Evolutionary conservation across 2,329 filamentous ascomycete genomes (phyloP).

Genomic region (Xylariaceae sp.): DNA sequence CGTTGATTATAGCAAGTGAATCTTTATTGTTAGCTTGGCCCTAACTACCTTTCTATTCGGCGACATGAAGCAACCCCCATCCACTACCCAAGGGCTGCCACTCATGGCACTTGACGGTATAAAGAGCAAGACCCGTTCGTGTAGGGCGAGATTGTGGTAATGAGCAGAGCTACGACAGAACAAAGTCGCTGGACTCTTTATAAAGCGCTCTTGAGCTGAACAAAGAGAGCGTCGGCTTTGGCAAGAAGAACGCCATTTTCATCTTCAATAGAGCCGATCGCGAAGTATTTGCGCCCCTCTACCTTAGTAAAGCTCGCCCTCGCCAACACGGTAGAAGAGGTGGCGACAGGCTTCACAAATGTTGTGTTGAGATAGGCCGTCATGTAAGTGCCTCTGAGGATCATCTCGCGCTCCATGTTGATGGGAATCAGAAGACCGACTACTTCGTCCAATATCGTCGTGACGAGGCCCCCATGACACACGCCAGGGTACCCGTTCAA

Average conservation of each 20-base stretch:
- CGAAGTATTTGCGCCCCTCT: constrained; percentile 52
- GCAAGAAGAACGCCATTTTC: constrained; percentile 45
- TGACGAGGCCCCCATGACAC: constrained; percentile 56
- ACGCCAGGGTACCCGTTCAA: constrained; percentile 51
- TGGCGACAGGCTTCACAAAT: constrained; percentile 50
- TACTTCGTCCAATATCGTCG: constrained; percentile 55
- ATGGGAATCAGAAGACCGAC: constrained; percentile 47
- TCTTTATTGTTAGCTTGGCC: no score
- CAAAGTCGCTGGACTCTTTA: neutral
- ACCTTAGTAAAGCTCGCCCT: constrained; percentile 40
- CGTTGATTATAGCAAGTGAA: no score
- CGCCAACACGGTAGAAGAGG: constrained; percentile 45
- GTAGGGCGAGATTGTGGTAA: no score
- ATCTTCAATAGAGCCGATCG: constrained; percentile 46
- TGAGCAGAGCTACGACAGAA: neutral
- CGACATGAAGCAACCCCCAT: no score
- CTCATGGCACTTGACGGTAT: no score
- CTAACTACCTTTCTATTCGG: no score
- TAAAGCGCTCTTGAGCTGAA: constrained; percentile 13
- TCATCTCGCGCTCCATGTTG: constrained; percentile 29
- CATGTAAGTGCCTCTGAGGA: constrained; percentile 30
- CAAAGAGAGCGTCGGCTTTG: constrained; percentile 48
- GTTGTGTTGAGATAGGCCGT: constrained; percentile 54
- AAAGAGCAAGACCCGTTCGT: no score
- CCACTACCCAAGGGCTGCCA: no score